Percentiles rank a stretch among this genome's conserved stretches.
phyloP scores from a whole-genome alignment of 768 basidiomycete genomes.

The Boletus subparvulus region DNA sequence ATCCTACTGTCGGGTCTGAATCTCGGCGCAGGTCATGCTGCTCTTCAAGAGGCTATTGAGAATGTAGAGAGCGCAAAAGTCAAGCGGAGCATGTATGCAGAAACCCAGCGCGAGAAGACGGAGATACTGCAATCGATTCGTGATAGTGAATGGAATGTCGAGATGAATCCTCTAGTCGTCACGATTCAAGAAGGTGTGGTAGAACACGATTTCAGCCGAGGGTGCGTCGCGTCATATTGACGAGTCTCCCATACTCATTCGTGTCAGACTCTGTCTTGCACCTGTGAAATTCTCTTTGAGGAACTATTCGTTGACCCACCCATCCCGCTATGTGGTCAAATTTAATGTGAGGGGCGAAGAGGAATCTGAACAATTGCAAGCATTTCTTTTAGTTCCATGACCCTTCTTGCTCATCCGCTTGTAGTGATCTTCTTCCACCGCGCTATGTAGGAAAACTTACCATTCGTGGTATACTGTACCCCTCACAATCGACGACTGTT shows the following conservation, averaged over 20 bases:
- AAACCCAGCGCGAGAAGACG: conserved; percentile 73
- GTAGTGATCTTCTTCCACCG: conserved; percentile 47
- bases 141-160: conserved; percentile 71
- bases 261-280: conserved; percentile 51
- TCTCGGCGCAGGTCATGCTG: conserved; percentile 69
- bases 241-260: conserved; percentile 3
- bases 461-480: conserved; percentile 57
- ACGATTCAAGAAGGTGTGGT: conserved; percentile 45
- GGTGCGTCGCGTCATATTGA: conserved; percentile 47
- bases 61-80: conserved; percentile 60
- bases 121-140: conserved; percentile 68
- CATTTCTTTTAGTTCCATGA: background rate
- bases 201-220: conserved; percentile 64
- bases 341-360: conserved; percentile 34
- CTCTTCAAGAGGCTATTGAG: conserved; percentile 59
- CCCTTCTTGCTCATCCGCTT: conserved; percentile 7
- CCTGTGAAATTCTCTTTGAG: conserved; percentile 58
- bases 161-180: conserved; percentile 72
- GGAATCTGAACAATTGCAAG: conserved; percentile 23
- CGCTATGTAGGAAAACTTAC: conserved; percentile 67
- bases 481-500: conserved; percentile 45
- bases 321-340: conserved; percentile 57
- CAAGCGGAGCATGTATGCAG: conserved; percentile 87
- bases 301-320: conserved; percentile 70
- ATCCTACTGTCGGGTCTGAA: conserved; percentile 54